Evolutionary conservation across 257 asterid species (phyloP).

Genomic region (Voacanga thouarsii): DNA sequence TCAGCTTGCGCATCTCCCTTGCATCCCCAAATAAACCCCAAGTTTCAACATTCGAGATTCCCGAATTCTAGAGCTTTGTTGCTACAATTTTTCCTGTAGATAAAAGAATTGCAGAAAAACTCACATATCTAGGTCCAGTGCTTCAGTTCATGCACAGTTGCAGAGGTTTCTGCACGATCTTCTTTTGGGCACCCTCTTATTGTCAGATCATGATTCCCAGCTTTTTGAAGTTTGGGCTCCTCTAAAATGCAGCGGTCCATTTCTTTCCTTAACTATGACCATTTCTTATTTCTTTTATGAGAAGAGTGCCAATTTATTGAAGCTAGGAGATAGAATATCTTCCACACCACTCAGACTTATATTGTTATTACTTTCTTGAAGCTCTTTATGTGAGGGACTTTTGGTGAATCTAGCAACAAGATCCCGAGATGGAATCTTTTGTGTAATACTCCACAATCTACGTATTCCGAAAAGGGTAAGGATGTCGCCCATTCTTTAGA

Average conservation of each 20-base stretch:
- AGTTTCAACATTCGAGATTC: slow-evolving; percentile 47
- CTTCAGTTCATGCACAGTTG: slow-evolving; percentile 36
- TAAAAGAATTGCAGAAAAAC: slow-evolving; percentile 24
- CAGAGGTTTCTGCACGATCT: slow-evolving; percentile 26
- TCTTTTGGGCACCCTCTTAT: slow-evolving; percentile 28
- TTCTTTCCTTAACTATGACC: slow-evolving; percentile 38
- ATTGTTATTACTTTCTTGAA: slow-evolving; percentile 11
- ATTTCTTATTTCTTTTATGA: slow-evolving; percentile 51
- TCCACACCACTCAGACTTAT: background rate
- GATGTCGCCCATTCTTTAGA: too few species aligned
- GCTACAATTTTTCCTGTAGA: slow-evolving; percentile 58
- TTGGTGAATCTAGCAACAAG: slow-evolving; percentile 35
- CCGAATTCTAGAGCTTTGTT: slow-evolving; percentile 49
- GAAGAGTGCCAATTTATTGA: slow-evolving; percentile 33
- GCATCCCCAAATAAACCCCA: slow-evolving; percentile 27
- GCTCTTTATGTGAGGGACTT: slow-evolving; percentile 41
- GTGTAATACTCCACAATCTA: too few species aligned
- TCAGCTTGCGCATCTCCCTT: slow-evolving; percentile 29
- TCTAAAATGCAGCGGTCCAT: slow-evolving; percentile 29
- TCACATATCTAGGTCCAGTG: slow-evolving; percentile 63
- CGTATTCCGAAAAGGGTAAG: too few species aligned
- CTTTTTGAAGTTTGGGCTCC: slow-evolving; percentile 60
- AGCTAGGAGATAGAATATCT: slow-evolving; percentile 35
- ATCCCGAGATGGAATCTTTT: slow-evolving; percentile 37
- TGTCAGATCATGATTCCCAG: slow-evolving; percentile 32